Conservation (phyloP, 2,329 filamentous ascomycete genomes). For the Colletotrichum orchidophilum region DNA sequence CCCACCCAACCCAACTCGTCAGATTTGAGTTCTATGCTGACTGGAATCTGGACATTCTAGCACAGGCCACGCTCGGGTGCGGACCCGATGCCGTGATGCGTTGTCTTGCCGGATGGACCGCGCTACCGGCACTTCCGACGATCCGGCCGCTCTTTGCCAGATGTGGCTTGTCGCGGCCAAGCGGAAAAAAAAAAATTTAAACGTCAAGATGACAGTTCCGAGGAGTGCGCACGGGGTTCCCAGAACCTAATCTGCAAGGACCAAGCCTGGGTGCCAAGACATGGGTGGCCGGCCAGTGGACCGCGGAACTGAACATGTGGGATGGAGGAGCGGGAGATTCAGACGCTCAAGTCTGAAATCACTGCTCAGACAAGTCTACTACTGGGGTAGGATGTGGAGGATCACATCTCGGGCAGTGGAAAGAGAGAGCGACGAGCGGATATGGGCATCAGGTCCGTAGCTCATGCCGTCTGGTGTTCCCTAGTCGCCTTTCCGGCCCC, state of each 20-base stretch:
- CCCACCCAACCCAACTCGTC: background rate
- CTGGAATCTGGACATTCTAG: background rate
- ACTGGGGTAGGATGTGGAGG: background rate
- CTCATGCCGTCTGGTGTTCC: background rate
- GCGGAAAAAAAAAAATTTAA: background rate
- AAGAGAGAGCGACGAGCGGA: background rate
- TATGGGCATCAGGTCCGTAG: background rate
- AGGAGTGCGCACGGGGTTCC: background rate
- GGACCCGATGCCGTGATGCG: background rate
- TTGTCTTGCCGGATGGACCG: background rate
- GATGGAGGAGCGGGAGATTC: background rate
- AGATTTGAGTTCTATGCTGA: background rate
- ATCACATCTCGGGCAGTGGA: background rate
- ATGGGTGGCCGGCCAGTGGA: background rate
- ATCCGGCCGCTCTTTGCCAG: background rate
- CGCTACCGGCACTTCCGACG: background rate
- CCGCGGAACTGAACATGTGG: background rate
- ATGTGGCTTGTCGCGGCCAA: background rate
- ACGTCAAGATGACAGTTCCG: background rate
- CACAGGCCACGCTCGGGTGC: background rate
- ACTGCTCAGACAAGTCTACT: background rate
- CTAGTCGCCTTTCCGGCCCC: background rate
- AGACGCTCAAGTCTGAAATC: background rate
- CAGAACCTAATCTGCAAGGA: background rate
- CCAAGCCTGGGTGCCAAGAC: background rate